Base-by-base conservation (phyloP, 2,329 filamentous ascomycete genomes). In the Fusarium camptoceras region DNA sequence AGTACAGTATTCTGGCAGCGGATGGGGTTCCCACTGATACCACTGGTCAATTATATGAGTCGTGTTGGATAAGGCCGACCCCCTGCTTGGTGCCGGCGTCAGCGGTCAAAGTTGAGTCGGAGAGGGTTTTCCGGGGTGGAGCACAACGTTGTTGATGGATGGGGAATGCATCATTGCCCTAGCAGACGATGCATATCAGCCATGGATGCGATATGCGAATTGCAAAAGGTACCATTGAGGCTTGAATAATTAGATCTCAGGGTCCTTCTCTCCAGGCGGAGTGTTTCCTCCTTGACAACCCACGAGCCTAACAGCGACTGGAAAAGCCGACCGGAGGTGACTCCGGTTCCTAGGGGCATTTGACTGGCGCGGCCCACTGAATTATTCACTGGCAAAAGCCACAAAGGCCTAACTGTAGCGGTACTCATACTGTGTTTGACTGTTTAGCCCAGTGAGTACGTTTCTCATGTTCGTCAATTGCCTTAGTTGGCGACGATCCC, bases 271-370 rank as follows among this genome's bases (percentile, higher is more conserved):
- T 53, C 18, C 15, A 37, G 49, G 55, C 63, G 73, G 73, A 73
- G 72, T 60, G 47, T 70, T 75, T 73, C n/a, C 71, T 75, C 73
- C 73, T 69, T 30, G 10, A 11, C 18, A 56, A 56, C n/a, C 34
- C 25, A 11, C 15, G 25, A 30, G 30, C 24, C 56, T 31, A 66
- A 55, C 31, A 51, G 27, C 14, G n/a, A 28, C 15, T 4, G 24
- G 11, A n/a, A 44, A 50, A 37, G 28, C 2, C 11, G 49, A 16
- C 44, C 16, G 42, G 63, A 66, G 48, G 5, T 15, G 14, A 12
- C 44, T 64, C 61, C 46, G 53, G 28, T 18, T 46, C 18, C 14
- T 46, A 15, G 47, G n/a, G 46, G 22, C 8, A 27, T 37, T 27
- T 24, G 22, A 12, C 14, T 58, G n/a, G 14, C 22, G 14, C 25